These are phyloP conservation scores for Arctium minus DNA, from an alignment of 129 eudicot species.

Conservation along the genomic window DNA sequence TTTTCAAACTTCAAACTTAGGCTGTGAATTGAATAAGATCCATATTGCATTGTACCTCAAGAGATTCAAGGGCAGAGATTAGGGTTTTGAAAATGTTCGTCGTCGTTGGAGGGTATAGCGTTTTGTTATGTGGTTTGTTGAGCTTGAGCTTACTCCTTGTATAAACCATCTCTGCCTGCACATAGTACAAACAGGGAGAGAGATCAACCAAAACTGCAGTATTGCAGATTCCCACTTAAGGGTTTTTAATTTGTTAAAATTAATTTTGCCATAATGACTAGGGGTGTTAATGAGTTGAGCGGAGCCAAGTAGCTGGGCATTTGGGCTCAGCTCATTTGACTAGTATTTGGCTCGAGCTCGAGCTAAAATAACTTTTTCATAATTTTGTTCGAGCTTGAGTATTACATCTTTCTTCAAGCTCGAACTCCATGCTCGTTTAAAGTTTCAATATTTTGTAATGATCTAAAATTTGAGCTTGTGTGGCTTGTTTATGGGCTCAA, in stretches of 20 bases:
- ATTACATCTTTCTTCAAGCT: neutral
- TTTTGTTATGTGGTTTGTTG: slow-evolving; percentile 11
- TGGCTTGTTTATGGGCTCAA: neutral
- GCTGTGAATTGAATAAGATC: neutral
- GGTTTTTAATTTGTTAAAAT: neutral
- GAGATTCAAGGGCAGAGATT: slow-evolving; percentile 27
- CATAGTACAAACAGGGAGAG: neutral
- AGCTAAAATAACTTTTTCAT: neutral
- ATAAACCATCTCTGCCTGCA: slow-evolving; percentile 24
- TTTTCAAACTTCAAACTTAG: neutral
- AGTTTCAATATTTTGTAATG: neutral
- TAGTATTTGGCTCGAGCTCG: neutral
- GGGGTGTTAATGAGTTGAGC: neutral
- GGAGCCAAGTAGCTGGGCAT: neutral
- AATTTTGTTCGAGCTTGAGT: neutral
- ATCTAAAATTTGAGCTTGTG: neutral
- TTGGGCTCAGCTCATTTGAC: neutral
- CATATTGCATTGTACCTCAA: slow-evolving; percentile 14
- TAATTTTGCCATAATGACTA: neutral
- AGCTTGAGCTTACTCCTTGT: slow-evolving; percentile 2
- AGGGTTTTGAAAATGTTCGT: slow-evolving; percentile 15
- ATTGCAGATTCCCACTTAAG: neutral
- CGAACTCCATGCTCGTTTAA: neutral
- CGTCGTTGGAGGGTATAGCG: neutral
- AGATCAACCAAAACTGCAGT: slow-evolving; percentile 2